Conservation (phyloP, 1,284 basidiomycete genomes). For the Dichomitus squalens region DNA sequence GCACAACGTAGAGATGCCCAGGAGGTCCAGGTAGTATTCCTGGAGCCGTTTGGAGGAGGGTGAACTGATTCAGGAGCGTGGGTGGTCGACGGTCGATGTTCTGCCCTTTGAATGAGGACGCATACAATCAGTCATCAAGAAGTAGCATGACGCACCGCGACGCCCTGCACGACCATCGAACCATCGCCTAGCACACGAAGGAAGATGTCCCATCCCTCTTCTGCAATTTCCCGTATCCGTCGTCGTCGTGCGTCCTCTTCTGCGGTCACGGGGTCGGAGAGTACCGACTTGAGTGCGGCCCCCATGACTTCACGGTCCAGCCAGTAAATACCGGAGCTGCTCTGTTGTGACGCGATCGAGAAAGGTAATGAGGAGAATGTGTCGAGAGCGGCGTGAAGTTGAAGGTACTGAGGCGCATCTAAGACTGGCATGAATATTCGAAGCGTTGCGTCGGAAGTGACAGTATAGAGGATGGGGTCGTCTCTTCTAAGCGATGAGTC, state of each 20-base stretch:
- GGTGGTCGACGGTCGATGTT: slow-evolving; percentile 91
- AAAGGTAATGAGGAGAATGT: slow-evolving; percentile 55
- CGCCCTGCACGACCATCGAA: slow-evolving; percentile 68
- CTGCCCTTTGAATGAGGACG: slow-evolving; percentile 35
- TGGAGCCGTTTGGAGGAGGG: slow-evolving; percentile 63
- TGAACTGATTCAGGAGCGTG: slow-evolving; percentile 79
- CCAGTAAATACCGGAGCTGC: slow-evolving; percentile 61
- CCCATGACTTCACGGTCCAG: slow-evolving; percentile 61
- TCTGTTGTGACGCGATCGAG: slow-evolving; percentile 35
- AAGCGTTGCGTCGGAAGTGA: slow-evolving; percentile 74
- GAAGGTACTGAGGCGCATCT: slow-evolving; percentile 83
- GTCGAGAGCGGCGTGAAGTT: slow-evolving; percentile 80
- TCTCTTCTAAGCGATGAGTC: slow-evolving; percentile 47
- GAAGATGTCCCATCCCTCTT: slow-evolving; percentile 81
- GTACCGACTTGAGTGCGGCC: slow-evolving; percentile 45
- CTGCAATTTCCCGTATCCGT: slow-evolving; percentile 59
- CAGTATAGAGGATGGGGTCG: slow-evolving; percentile 76
- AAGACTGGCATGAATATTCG: slow-evolving; percentile 88
- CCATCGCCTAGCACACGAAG: slow-evolving; percentile 74
- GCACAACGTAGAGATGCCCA: slow-evolving; percentile 55
- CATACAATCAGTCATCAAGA: neutral
- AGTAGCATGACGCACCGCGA: slow-evolving; percentile 57
- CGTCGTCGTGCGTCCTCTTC: slow-evolving; percentile 47
- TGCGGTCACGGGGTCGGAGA: slow-evolving; percentile 34
- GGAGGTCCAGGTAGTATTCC: slow-evolving; percentile 41